phyloP scores from a whole-genome alignment of 345 rosid genomes.

The Bruguiera parviflora region DNA sequence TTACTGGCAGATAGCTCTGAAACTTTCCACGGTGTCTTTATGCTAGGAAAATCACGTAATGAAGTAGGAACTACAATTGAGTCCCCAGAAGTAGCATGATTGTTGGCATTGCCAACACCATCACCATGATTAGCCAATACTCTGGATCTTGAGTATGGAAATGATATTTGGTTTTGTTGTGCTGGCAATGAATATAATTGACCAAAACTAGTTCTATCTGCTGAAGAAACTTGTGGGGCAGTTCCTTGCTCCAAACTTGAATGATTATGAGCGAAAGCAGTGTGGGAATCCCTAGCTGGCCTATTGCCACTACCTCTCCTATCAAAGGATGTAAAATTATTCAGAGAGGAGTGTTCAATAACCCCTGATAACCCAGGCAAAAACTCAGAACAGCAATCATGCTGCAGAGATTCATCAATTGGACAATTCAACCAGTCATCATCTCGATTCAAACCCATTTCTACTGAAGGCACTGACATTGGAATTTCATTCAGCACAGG shows the following conservation, averaged over 20 bases:
- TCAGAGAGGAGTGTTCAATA: constrained; percentile 37
- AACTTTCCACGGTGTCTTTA: constrained; percentile 44
- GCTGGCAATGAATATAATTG: constrained; percentile 29
- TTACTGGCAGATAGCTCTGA: constrained; percentile 27
- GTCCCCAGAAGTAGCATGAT: constrained; percentile 25
- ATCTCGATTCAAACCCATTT: constrained; percentile 52
- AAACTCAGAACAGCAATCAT: constrained; percentile 54
- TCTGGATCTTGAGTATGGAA: constrained; percentile 42
- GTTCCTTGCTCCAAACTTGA: constrained; percentile 27
- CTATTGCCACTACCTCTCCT: constrained; percentile 31
- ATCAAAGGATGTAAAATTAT: constrained; percentile 38
- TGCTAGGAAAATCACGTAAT: constrained; percentile 21
- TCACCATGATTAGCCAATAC: constrained; percentile 30
- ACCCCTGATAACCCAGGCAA: constrained; percentile 60
- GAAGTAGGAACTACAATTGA: constrained; percentile 17
- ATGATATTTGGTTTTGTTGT: constrained; percentile 34
- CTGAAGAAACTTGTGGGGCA: constrained; percentile 25
- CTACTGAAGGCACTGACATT: constrained; percentile 42
- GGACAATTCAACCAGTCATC: constrained; percentile 71
- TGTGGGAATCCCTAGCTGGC: constrained; percentile 23
- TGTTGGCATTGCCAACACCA: constrained; percentile 11
- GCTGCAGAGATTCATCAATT: constrained; percentile 37
- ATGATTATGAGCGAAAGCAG: constrained; percentile 21
- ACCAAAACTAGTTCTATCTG: constrained; percentile 24
- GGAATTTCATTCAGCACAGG: constrained; percentile 47